A percentile compares a stretch with the other conserved stretches of the same genome.
phyloP scores from a whole-genome alignment of 2,329 filamentous ascomycete genomes.

The Colletotrichum eremochloae region DNA sequence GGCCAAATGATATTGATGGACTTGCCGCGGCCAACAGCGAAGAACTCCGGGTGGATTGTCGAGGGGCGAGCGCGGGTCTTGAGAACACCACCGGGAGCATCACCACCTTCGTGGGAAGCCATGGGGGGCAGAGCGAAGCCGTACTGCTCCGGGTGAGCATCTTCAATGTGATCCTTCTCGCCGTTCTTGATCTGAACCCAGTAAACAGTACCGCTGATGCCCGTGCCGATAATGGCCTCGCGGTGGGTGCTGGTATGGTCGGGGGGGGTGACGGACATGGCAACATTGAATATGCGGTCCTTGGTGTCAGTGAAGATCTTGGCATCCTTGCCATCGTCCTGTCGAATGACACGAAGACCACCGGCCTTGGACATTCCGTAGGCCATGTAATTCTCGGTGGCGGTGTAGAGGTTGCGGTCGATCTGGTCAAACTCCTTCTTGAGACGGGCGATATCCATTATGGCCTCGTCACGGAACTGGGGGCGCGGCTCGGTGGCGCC shows the following conservation, averaged over 20 bases:
- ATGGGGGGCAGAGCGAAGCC: slow-evolving; percentile 92
- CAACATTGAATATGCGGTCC: slow-evolving; percentile 95
- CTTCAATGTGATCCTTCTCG: slow-evolving; percentile 83
- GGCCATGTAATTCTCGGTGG: slow-evolving; percentile 90
- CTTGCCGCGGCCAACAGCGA: slow-evolving; percentile 95
- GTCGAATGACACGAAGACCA: slow-evolving; percentile 91
- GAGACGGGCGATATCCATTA: slow-evolving; percentile 92
- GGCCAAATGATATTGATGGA: slow-evolving; percentile 92
- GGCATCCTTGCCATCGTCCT: slow-evolving; percentile 92
- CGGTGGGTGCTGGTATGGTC: slow-evolving; percentile 70
- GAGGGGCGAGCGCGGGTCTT: slow-evolving; percentile 96
- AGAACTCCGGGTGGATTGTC: slow-evolving; percentile 90
- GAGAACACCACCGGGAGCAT: slow-evolving; percentile 89
- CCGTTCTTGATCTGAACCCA: slow-evolving; percentile 87
- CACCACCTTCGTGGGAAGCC: slow-evolving; percentile 87
- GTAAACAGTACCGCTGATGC: slow-evolving; percentile 96
- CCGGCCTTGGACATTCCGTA: slow-evolving; percentile 96
- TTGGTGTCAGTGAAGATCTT: slow-evolving; percentile 92
- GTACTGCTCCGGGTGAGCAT: slow-evolving; percentile 83
- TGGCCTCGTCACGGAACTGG: slow-evolving; percentile 80
- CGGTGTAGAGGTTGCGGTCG: slow-evolving; percentile 91
- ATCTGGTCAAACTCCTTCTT: slow-evolving; percentile 99
- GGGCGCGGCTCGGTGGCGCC: slow-evolving; percentile 68
- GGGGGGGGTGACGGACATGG: slow-evolving; percentile 78
- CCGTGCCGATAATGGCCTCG: slow-evolving; percentile 91